phyloP scores from a whole-genome alignment of 331 rosid species.

The Pyracantha coccinea region DNA sequence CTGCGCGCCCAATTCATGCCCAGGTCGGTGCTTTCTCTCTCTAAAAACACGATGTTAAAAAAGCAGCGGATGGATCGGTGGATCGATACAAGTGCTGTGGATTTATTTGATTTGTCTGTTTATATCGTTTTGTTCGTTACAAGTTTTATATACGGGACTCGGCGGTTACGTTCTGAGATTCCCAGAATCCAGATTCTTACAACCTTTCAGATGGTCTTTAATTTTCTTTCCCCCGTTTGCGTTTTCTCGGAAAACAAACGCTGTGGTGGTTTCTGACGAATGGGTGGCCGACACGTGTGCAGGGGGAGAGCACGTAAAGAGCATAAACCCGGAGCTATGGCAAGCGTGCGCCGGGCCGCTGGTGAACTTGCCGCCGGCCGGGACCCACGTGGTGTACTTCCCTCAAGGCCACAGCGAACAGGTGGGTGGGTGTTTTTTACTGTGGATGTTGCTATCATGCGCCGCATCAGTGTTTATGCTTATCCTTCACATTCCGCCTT shows the following conservation, averaged over 20 bases:
- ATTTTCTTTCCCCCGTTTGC: not conserved
- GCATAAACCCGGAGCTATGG: conserved; percentile 76
- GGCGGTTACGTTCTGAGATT: conserved; percentile 6
- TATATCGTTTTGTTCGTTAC: not conserved
- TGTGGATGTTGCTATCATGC: not conserved
- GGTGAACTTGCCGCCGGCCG: conserved; percentile 73
- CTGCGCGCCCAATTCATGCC: conserved; percentile 26
- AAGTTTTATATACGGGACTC: conserved; percentile 13
- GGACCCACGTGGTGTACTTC: conserved; percentile 83
- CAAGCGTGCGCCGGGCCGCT: conserved; percentile 97
- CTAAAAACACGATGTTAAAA: not conserved
- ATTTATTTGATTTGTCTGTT: not conserved
- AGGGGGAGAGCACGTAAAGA: conserved; percentile 47
- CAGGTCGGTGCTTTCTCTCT: conserved; percentile 26
- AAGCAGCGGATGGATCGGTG: conserved; percentile 8
- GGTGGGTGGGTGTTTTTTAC: conserved; percentile 17
- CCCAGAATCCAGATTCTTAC: not conserved
- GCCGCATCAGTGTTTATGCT: not conserved
- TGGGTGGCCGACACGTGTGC: conserved; percentile 23
- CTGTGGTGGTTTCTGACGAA: conserved; percentile 3
- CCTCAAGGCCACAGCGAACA: conserved; percentile 98
- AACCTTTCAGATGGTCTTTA: not conserved
- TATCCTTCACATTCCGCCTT: not conserved
- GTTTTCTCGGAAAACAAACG: conserved; percentile 17
- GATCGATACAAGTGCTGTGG: not conserved